phyloP scores from a whole-genome alignment of 2,329 filamentous ascomycete genomes.

The Pezicula carpinea region DNA sequence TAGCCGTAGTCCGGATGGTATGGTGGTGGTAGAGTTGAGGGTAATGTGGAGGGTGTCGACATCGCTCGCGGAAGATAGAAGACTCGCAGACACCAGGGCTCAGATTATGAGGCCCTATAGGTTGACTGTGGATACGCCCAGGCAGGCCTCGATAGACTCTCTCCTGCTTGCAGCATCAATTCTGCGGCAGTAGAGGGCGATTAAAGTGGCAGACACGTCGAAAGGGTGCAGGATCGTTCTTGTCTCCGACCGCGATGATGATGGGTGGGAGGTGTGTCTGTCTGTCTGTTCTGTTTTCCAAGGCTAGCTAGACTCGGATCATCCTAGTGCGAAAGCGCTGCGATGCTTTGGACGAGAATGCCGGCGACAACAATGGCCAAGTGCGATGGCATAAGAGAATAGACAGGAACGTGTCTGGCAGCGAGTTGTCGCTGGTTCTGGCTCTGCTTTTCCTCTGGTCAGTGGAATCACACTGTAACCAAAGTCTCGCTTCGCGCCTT shows the following conservation, averaged over 20 bases:
- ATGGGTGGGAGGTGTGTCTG: conserved; percentile 3
- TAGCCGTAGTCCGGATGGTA: conserved; percentile 60
- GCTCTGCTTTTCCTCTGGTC: background rate
- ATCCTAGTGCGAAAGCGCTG: background rate
- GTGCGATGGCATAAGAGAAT: background rate
- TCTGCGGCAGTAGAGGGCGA: background rate
- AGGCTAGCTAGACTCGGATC: conserved; percentile 6
- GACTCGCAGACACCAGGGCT: background rate
- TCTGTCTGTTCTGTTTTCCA: conserved; percentile 1
- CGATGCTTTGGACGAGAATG: background rate
- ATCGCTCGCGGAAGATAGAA: conserved; percentile 37
- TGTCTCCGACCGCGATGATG: conserved; percentile 4
- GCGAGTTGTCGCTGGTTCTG: background rate
- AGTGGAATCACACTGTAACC: no score
- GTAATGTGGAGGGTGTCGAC: conserved; percentile 78
- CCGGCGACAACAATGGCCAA: background rate
- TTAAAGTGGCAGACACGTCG: background rate
- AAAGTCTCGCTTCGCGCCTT: no score
- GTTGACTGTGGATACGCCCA: background rate
- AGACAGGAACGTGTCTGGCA: background rate
- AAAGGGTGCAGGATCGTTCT: background rate
- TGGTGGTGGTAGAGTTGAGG: conserved; percentile 65
- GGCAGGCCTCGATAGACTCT: background rate
- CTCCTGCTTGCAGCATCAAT: conserved; percentile 1
- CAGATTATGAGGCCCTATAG: background rate